phyloP scores from a whole-genome alignment of 139 green algal species.

The Edaphochlamys debaryana region DNA sequence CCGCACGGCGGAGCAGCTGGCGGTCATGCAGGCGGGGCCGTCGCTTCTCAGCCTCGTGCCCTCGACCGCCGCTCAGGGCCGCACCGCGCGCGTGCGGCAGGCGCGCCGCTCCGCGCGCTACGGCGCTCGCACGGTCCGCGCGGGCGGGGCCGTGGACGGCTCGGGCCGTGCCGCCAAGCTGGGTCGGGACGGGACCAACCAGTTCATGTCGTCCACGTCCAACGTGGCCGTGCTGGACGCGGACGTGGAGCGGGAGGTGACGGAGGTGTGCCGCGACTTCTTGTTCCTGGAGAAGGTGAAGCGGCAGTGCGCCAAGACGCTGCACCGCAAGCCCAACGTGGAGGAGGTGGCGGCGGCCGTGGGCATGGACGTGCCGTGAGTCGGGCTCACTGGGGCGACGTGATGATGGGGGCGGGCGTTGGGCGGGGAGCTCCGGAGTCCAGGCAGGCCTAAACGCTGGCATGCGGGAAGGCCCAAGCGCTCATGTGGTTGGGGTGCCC shows the following conservation, averaged over 20 bases:
- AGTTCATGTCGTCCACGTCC: constrained; percentile 1
- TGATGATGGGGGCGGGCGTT: no score
- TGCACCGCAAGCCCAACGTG: constrained; percentile 60
- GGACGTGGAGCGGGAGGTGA: constrained; percentile 84
- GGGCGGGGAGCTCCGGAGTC: no score
- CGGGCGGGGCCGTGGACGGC: background rate
- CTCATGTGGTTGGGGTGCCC: no score
- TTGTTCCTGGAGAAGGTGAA: constrained; percentile 70
- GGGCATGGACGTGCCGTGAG: constrained; percentile 41
- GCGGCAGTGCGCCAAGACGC: constrained; percentile 40
- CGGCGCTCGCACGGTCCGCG: background rate
- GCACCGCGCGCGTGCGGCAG: background rate
- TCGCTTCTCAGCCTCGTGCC: constrained; percentile 18
- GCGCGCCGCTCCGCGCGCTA: background rate
- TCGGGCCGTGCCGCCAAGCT: background rate
- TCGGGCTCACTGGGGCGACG: no score
- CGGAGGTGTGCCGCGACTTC: constrained; percentile 75
- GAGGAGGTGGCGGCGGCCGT: constrained; percentile 70
- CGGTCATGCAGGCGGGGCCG: background rate
- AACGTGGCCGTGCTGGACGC: constrained; percentile 61
- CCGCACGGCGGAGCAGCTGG: background rate
- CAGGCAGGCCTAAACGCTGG: no score
- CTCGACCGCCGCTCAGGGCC: background rate
- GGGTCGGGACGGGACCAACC: background rate
- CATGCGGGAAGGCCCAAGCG: no score